Evolutionary conservation across 106 monocot species (phyloP), one percentile per base, ranked within the genome.

Genomic region (Dendrobium officinale): DNA sequence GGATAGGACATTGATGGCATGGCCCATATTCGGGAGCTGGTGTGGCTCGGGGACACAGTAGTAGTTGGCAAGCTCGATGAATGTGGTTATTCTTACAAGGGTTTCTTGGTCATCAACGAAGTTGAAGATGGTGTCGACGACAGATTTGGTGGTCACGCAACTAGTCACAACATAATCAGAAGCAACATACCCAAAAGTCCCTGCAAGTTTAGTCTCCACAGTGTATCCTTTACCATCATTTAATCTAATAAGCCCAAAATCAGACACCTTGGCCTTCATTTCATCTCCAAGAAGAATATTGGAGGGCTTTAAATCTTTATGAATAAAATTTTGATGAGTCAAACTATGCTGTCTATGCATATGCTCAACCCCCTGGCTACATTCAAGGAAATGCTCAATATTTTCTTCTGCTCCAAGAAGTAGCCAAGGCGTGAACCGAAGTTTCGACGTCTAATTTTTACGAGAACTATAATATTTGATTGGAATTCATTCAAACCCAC

Each of bases 181-280:
- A 17, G 87, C 84, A 66, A 87, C 84, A 67, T 87, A 87, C 16
- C 87, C 87, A 29, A 87, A 87, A 75, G 87, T 84, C 54, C 87
- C 84, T 5, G 87, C 87, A 37, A 87, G 78, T 41, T 80, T 79
- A 18, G 86, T 86, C 77, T 86, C 86, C 77, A 86, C 82, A 55
- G 76, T 83, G 67, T 82, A 68, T 42, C 82, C 49, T 27, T 83
- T 83, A 5, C 82, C 86, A 83, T 86, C 84, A 9, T 81, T 84
- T 54, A 87, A 79, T 26, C 84, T 80, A 42, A 87, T 84, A 44
- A 87, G 87, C 19, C 87, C 87, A 33, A 87, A 87, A 49, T 87
- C 87, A 18, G 84, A 81, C 33, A 87, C 87, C 76, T 87, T 84
- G 9, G 87, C 87, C 79, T 84, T 87, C 87, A 87, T 84, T 73